These are phyloP conservation scores for Torulaspora indica DNA, from an alignment of 805 yeast genomes.

Conservation along the genomic window DNA sequence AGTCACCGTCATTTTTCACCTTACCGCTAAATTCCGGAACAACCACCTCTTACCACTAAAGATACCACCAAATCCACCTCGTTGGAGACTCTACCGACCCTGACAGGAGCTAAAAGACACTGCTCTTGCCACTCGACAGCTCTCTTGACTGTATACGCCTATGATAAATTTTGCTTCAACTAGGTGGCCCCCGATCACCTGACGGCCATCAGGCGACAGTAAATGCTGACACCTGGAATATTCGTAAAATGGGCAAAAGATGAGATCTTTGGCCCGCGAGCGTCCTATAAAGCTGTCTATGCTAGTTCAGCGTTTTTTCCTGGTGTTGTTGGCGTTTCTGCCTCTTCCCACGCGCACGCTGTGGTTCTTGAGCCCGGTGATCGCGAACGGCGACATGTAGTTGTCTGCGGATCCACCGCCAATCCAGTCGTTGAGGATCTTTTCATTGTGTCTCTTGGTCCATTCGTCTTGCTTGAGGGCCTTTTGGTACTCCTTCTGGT, in stretches of 20 bases:
- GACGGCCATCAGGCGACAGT: conserved; percentile 2
- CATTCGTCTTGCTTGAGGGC: conserved; percentile 85
- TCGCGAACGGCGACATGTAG: conserved; percentile 81
- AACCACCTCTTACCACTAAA: neutral
- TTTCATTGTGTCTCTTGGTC: conserved; percentile 82
- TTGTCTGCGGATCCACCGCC: conserved; percentile 84
- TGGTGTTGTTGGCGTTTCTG: conserved; percentile 68
- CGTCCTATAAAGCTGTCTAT: neutral
- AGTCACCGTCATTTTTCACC: conserved; percentile 11
- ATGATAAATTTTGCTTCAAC: conserved; percentile 8
- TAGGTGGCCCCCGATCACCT: conserved; percentile 5
- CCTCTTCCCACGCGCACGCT: conserved; percentile 85
- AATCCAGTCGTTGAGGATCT: conserved; percentile 78
- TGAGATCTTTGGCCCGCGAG: too few species aligned
- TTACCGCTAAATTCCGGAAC: neutral
- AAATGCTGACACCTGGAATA: neutral
- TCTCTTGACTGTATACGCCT: neutral
- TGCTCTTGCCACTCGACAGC: neutral
- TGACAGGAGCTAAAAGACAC: neutral
- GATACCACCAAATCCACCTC: neutral
- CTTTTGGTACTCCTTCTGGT: conserved; percentile 87
- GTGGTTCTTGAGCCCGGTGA: conserved; percentile 54
- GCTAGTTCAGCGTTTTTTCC: conserved; percentile 32
- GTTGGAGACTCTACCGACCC: neutral
- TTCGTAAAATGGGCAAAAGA: neutral